These are phyloP conservation scores for Sugiyamaella mastotermitis DNA, from an alignment of 805 yeast genomes.

Conservation along the genomic window DNA sequence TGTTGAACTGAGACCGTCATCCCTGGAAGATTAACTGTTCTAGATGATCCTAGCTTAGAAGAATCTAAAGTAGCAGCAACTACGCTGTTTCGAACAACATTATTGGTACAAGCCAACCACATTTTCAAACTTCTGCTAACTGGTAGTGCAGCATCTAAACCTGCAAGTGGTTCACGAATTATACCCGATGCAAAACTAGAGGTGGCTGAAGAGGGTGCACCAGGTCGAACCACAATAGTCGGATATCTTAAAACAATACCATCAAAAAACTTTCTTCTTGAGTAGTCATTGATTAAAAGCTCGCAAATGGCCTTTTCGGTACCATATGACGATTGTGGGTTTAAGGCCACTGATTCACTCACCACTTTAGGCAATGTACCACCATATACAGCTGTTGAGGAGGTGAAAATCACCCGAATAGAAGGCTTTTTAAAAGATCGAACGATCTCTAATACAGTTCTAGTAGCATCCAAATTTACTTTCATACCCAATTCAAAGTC, in stretches of 20 bases:
- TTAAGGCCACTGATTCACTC: constrained; percentile 19
- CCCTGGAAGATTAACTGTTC: constrained; percentile 23
- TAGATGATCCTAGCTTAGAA: constrained; percentile 11
- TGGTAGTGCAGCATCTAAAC: constrained; percentile 17
- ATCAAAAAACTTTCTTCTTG: constrained; percentile 22
- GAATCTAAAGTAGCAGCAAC: constrained; percentile 15
- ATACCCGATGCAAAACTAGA: constrained; percentile 24
- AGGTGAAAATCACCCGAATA: constrained; percentile 20
- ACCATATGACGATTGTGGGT: constrained; percentile 25
- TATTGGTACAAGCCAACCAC: constrained; percentile 20
- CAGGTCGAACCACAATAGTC: constrained; percentile 21
- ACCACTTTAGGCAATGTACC: constrained; percentile 19
- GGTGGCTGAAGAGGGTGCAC: constrained; percentile 23
- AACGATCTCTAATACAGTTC: constrained; percentile 19
- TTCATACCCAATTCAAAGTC: constrained; percentile 23
- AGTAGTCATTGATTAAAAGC: constrained; percentile 19
- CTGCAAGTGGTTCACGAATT: constrained; percentile 21
- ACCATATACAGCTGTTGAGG: constrained; percentile 23
- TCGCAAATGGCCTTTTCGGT: constrained; percentile 23
- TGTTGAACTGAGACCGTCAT: constrained; percentile 20
- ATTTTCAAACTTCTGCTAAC: constrained; percentile 16
- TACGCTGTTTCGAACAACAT: constrained; percentile 16
- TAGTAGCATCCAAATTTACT: constrained; percentile 22
- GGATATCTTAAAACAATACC: constrained; percentile 18
- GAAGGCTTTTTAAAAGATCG: constrained; percentile 10